Conservation (phyloP, 257 asterid species). For the Lithospermum erythrorhizon region DNA sequence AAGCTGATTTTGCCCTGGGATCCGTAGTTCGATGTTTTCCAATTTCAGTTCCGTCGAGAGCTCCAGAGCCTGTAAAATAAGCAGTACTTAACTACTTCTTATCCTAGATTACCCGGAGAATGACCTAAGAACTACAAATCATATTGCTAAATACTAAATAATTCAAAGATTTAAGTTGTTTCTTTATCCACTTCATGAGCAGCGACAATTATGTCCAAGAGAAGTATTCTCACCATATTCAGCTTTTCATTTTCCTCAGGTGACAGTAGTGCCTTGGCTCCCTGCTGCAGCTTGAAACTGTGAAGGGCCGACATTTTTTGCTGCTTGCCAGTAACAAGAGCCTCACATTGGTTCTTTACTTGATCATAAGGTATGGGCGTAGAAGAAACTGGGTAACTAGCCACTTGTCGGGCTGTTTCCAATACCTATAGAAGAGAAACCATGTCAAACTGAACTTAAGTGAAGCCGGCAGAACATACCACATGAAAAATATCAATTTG, state of each 20-base stretch:
- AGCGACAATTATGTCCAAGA: background rate
- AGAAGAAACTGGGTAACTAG: constrained; percentile 33
- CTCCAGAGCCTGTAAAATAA: constrained; percentile 15
- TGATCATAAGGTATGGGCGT: constrained; percentile 38
- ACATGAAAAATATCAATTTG: background rate
- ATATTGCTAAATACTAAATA: no score
- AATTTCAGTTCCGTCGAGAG: constrained; percentile 13
- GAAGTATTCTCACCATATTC: constrained; percentile 17
- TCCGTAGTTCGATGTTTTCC: constrained; percentile 4
- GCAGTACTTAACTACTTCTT: background rate
- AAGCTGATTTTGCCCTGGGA: constrained; percentile 11
- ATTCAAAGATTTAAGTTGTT: background rate
- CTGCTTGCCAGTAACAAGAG: constrained; percentile 41
- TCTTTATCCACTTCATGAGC: background rate
- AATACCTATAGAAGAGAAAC: constrained; percentile 19
- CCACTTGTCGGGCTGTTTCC: constrained; percentile 42
- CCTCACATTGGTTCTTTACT: constrained; percentile 41
- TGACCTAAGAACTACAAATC: background rate
- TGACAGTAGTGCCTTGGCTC: constrained; percentile 16
- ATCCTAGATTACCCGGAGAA: background rate
- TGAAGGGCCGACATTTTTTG: constrained; percentile 36
- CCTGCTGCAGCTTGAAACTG: constrained; percentile 36
- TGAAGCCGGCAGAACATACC: background rate
- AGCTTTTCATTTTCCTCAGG: constrained; percentile 16
- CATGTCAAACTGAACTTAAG: background rate